phyloP scores from a whole-genome alignment of 148 eudicot genomes.

The Polygonum maritimum region DNA sequence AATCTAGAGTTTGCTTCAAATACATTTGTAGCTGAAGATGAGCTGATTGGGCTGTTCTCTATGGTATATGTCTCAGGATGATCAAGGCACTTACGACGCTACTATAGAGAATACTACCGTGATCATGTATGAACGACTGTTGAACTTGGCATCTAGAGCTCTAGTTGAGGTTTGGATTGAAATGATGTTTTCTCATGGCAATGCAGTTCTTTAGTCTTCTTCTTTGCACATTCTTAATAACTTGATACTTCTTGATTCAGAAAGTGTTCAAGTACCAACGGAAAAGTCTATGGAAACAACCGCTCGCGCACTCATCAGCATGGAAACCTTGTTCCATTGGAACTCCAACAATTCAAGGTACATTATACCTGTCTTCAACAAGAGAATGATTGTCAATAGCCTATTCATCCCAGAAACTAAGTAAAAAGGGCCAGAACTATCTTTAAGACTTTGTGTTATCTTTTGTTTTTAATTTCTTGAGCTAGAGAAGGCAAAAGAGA shows the following conservation, averaged over 20 bases:
- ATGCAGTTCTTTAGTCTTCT: neutral
- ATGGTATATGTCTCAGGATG: slow-evolving; percentile 24
- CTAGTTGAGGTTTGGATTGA: slow-evolving; percentile 47
- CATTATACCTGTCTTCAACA: neutral
- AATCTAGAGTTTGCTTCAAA: neutral
- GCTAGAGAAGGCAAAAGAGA: slow-evolving; percentile 43
- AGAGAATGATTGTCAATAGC: neutral
- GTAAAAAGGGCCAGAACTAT: neutral
- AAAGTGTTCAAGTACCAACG: slow-evolving; percentile 26
- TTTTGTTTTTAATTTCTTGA: slow-evolving; percentile 12
- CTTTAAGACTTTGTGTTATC: neutral
- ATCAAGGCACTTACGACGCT: slow-evolving; percentile 1
- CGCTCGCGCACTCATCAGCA: slow-evolving; percentile 26
- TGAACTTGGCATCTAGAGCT: slow-evolving; percentile 54
- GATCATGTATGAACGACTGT: slow-evolving; percentile 63
- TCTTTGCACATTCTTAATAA: neutral
- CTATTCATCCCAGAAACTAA: neutral
- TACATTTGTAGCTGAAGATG: neutral
- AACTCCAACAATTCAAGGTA: slow-evolving; percentile 30
- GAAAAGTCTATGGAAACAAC: slow-evolving; percentile 45
- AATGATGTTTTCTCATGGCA: neutral
- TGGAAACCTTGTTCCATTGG: slow-evolving; percentile 79
- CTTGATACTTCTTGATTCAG: slow-evolving; percentile 29
- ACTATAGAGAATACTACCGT: slow-evolving; percentile 24
- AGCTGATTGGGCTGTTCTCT: neutral